Evolutionary conservation across 306 rosid species (phyloP), one percentile per base, ranked within the genome.

Genomic region (Quillaja saponaria): DNA sequence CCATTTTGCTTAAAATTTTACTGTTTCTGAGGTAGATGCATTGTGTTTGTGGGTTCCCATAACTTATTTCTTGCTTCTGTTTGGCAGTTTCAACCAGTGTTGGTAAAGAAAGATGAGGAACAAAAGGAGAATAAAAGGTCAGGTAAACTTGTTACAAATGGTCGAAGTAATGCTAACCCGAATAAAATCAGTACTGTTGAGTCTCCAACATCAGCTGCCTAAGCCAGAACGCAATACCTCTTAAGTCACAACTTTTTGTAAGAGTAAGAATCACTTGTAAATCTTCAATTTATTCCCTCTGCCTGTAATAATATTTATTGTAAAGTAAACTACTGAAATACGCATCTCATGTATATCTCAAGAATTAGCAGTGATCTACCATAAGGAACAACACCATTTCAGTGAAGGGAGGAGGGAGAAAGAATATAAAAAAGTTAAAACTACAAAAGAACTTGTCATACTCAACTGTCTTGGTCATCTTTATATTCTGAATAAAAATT

Each of bases 61-160:
- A 55, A 19, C 34, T 60, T 39, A 20, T 42, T 8, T 40, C 33
- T 13, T 44, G 14, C 15, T 15, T 7, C 31, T 13, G 1, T 49
- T 65, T 63, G 77, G 69, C 89, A 92, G 99, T 92, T 92, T 72
- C 78, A 86, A 80, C 99, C 96, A 1, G 89, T 89, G 81, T 74
- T 84, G 61, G 86, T 84, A 41, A 84, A 92, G 74, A 86, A 89
- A 74, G 89, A 86, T 58, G 62, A 78, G 55, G 84, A 86, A 6
- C 70, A 72, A 57, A 48, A 17, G 13, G 82, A 72, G 28, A 74
- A 67, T 19, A 76, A 64, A 66, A 79, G 79, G 28, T 80, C 81
- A 4, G 83, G 76, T 35, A 78, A 82, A 61, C 69, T 49, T 39
- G 73, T 73, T 46, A 60, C 81, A 45, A 72, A 79, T 21, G 79